phyloP scores from a whole-genome alignment of 75 land plant species.

The Pinus taeda region DNA sequence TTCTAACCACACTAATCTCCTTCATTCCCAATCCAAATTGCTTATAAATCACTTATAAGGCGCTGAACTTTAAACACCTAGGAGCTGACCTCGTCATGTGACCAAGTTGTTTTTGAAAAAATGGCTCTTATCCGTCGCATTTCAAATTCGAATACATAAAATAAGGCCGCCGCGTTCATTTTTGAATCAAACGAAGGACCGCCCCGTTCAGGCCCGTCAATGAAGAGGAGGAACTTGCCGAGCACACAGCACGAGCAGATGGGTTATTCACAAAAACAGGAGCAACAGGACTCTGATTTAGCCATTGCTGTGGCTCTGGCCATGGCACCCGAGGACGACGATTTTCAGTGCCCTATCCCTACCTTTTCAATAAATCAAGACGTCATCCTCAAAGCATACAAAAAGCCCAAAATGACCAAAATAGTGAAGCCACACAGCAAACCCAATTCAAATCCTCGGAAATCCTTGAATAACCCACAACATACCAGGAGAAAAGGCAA shows the following conservation, averaged over 20 bases:
- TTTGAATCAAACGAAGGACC: too few species aligned
- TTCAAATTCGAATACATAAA: too few species aligned
- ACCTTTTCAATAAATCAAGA: conserved; percentile 9
- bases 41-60: too few species aligned
- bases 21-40: too few species aligned
- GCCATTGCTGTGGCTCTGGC: conserved; percentile 6
- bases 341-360: conserved; percentile 26
- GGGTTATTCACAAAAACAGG: background rate
- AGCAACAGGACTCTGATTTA: background rate
- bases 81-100: too few species aligned
- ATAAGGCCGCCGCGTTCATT: too few species aligned
- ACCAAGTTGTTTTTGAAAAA: too few species aligned
- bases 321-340: conserved; percentile 26
- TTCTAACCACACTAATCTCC: too few species aligned
- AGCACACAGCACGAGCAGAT: background rate
- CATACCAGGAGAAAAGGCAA: conserved; percentile 28
- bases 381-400: background rate
- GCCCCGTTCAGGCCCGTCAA: background rate
- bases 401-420: background rate
- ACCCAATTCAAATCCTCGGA: conserved; percentile 12
- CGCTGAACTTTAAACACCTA: too few species aligned
- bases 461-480: background rate
- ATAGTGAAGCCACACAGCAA: background rate
- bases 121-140: too few species aligned
- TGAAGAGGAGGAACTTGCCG: background rate